Evolutionary conservation across 441 rosid species (phyloP).

Genomic region (Iberis amara): DNA sequence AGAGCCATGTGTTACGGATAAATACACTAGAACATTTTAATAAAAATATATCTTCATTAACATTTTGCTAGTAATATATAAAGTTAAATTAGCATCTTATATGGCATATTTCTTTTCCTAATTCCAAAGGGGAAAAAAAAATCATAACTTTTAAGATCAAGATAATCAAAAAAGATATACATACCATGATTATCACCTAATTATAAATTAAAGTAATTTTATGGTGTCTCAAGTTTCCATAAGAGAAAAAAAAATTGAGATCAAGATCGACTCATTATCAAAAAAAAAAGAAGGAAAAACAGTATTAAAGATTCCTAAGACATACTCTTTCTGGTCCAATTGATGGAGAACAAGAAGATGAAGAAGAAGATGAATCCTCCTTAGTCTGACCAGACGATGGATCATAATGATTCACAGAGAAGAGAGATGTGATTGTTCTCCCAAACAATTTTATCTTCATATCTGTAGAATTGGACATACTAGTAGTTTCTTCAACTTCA

Average conservation of each 20-base stretch:
- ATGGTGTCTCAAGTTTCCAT: background rate
- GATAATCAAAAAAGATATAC: too few species aligned
- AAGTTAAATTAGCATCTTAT: too few species aligned
- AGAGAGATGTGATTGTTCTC: constrained; percentile 42
- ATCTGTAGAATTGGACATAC: constrained; percentile 44
- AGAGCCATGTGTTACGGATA: background rate
- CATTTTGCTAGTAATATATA: too few species aligned
- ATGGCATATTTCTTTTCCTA: background rate
- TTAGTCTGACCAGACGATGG: constrained; percentile 20
- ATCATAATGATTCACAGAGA: constrained; percentile 15
- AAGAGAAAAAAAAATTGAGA: background rate
- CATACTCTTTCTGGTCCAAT: constrained; percentile 35
- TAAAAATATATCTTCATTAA: too few species aligned
- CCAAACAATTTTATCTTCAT: constrained; percentile 63
- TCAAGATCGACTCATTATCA: constrained; percentile 21
- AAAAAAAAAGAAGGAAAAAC: too few species aligned
- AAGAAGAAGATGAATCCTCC: constrained; percentile 21
- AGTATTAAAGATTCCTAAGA: background rate
- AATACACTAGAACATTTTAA: too few species aligned
- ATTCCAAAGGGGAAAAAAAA: background rate
- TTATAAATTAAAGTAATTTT: constrained; percentile 4
- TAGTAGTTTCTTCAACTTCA: background rate
- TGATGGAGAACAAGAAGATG: constrained; percentile 30
- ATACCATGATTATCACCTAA: too few species aligned
- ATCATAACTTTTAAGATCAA: too few species aligned